Conservation (phyloP, 208 protist species). For the Giardia duodenalis region DNA sequence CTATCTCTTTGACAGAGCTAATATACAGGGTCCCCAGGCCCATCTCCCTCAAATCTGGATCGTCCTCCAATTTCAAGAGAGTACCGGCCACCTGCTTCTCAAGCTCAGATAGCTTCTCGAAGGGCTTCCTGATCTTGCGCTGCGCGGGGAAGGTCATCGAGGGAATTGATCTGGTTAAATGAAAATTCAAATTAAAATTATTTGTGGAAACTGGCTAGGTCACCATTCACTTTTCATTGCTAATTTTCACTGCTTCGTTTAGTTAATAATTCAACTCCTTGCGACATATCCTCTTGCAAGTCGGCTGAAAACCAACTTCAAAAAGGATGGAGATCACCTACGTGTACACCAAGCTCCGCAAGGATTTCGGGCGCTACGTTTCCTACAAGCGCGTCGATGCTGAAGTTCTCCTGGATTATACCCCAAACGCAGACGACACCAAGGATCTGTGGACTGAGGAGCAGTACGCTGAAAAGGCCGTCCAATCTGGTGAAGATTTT, state of each 20-base stretch:
- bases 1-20: not conserved
- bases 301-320: too few species aligned
- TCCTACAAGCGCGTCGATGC: not conserved
- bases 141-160: not conserved
- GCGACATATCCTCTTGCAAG: too few species aligned
- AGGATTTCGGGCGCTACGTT: not conserved
- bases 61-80: not conserved
- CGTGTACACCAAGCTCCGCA: slow-evolving; percentile 3
- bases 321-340: not conserved
- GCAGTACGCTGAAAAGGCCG: not conserved
- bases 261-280: too few species aligned
- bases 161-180: too few species aligned
- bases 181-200: too few species aligned
- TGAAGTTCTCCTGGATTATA: not conserved
- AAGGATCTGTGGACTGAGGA: not conserved
- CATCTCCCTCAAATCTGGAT: not conserved
- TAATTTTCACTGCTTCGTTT: too few species aligned
- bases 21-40: not conserved
- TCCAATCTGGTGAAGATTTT: not conserved
- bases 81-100: not conserved
- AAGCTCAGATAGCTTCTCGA: not conserved
- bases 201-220: too few species aligned
- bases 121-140: not conserved
- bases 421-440: not conserved
- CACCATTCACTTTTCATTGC: too few species aligned